These are phyloP conservation scores for Dendrobium officinale DNA, from an alignment of 106 monocot genomes.

Conservation along the genomic window DNA sequence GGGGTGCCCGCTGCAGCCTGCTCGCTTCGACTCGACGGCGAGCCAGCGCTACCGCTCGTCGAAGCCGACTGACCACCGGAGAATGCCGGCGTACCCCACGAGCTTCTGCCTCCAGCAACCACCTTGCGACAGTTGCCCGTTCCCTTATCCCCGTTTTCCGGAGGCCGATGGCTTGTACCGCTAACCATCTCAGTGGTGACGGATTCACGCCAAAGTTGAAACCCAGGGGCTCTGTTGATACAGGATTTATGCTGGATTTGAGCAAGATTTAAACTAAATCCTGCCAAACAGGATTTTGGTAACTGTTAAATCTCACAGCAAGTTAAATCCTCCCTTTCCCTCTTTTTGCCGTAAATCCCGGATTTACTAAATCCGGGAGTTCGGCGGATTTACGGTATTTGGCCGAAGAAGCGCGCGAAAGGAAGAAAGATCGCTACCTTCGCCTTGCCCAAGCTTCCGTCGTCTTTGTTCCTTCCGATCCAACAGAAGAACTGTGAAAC, in stretches of 20 bases:
- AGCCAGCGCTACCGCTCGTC: constrained; percentile 71
- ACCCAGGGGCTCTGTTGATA: background rate
- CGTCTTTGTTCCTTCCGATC: no score
- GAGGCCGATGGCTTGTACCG: constrained; percentile 7
- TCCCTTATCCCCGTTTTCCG: constrained; percentile 9
- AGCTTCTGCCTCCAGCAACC: constrained; percentile 12
- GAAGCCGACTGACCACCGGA: constrained; percentile 65
- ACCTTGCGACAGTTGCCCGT: constrained; percentile 12
- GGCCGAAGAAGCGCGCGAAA: no score
- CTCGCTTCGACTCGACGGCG: constrained; percentile 60
- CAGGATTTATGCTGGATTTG: no score
- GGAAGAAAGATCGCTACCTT: no score
- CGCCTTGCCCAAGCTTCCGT: no score
- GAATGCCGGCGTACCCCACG: constrained; percentile 36
- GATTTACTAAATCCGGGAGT: no score
- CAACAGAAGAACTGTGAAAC: constrained; percentile 18
- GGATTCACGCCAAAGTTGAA: background rate
- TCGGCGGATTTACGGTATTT: no score
- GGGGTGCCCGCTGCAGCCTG: constrained; percentile 44
- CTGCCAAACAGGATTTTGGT: no score
- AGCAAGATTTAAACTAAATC: no score
- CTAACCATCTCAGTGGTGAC: constrained; percentile 13
- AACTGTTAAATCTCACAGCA: no score
- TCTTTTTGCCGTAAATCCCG: no score
- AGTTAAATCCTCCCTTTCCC: no score